Evolutionary conservation across 352 stramenopile genomes (phyloP), one percentile per base, ranked within the genome.

Genomic region (Phytophthora colocasiae): DNA sequence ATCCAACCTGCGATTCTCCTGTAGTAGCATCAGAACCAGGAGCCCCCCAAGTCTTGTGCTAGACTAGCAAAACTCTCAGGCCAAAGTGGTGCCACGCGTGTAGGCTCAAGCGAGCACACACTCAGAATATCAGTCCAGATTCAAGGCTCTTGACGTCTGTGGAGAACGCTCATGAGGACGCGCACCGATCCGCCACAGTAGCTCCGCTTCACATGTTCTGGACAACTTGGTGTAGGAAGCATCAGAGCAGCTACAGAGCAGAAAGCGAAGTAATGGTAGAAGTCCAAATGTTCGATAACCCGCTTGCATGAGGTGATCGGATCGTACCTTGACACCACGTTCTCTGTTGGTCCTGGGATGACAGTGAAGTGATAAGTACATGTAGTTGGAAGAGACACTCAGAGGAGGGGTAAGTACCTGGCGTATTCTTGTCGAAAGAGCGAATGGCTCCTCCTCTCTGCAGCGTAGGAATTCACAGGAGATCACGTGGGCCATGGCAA

Each of bases 201-300:
- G 45, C 71, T 72, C 2, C 70, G 63, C 34, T 53, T 45, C 3
- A 73, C 27, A 39, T 82, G 74, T 9, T 67, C 61, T 2, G 70
- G 71, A 31, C 74, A 82, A 51, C 74, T n/a, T n/a, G 80, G 50
- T 82, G 71, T 5, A 67, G 71, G 51, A 80, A 82, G 55, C 74
- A 82, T 7, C 69, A 57, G 32, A 76, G 45, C 14, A 66, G 38
- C 68, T 76, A 31, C 3, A n/a, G 41, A 48, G 4, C 9, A 36
- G 15, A n/a, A n/a, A n/a, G n/a, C n/a, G 6, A 43, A 2, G 32
- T 12, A 6, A 32, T 19, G 11, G 24, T 51, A n/a, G n/a, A 8
- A 48, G 43, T 14, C 19, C 19, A 36, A 12, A 38, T 19, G 17
- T 6, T 12, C 26, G 27, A 32, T 44, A 36, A 24, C 3, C n/a